Percentiles rank a stretch among this genome's conserved stretches.
phyloP scores from a whole-genome alignment of 768 basidiomycete genomes.

The Rhodotorula toruloides region DNA sequence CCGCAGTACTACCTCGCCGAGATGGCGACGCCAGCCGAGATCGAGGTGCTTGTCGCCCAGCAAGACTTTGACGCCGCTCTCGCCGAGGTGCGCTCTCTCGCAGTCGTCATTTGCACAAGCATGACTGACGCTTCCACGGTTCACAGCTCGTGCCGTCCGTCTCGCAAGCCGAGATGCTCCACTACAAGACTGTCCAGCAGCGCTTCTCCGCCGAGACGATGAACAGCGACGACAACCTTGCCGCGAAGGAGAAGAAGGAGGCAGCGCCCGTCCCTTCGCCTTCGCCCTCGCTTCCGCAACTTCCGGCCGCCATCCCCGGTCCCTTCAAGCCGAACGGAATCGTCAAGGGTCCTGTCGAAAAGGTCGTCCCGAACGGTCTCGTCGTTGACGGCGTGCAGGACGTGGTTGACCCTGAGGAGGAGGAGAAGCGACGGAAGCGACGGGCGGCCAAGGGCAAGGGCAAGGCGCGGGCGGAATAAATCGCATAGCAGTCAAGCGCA shows the following conservation, averaged over 20 bases:
- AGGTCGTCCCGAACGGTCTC: neutral
- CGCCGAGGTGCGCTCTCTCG: constrained; percentile 48
- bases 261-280: neutral
- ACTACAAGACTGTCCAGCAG: constrained; percentile 68
- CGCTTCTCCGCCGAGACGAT: constrained; percentile 56
- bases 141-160: constrained; percentile 67
- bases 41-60: constrained; percentile 66
- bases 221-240: constrained; percentile 31
- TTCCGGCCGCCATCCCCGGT: neutral
- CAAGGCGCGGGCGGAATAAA: constrained; percentile 7
- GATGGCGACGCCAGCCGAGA: constrained; percentile 64
- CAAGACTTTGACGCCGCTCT: constrained; percentile 75
- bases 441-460: constrained; percentile 13
- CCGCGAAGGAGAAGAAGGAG: constrained; percentile 12
- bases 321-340: neutral
- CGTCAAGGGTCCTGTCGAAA: neutral
- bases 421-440: neutral
- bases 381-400: neutral
- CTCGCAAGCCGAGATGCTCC: constrained; percentile 74
- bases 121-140: neutral
- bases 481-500: neutral
- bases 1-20: constrained; percentile 86
- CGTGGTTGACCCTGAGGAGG: neutral
- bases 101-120: neutral
- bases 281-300: neutral